Evolutionary conservation across 129 eudicot species (phyloP), one percentile per base, ranked within the genome.

Genomic region (Tagetes patula): DNA sequence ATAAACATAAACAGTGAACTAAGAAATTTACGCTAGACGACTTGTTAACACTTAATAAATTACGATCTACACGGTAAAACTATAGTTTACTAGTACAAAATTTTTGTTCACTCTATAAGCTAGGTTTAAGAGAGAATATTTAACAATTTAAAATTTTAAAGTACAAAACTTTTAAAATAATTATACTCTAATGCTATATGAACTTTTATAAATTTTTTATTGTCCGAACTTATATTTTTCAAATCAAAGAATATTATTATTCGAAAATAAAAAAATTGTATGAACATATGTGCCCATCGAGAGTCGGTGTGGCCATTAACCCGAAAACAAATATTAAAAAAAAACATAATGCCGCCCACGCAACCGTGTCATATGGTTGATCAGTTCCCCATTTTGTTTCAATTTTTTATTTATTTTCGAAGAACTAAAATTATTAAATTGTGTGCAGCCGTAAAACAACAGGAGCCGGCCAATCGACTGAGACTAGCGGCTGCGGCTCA

Each of bases 381-480:
- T 65, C 37, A 75, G 71, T 14, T 20, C 61, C 36, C 39, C 64
- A 7, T 53, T 14, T 30, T 14, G 8, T 69, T 69, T 5, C 60
- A 52, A 3, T 53, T 53, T 31, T 43, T 60, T 38, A 5, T 54
- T 6, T 8, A 4, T 56, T 13, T 60, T 33, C 30, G 70, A 48
- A 43, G 37, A 8, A 40, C 14, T 34, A 3, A 64, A 34, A 3
- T 38, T 56, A 43, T 72, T 65, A 67, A 79, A 14, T 63, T 78
- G 40, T 46, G 77, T 78, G 82, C 82, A 78, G 82, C 73, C 77
- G 73, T 2, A 78, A 78, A 72, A 71, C 82, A 6, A 71, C 82
- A 0, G 82, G 82, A 71, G 52, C 73, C 67, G 42, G 67, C 82
- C 82, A 71, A 54, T 64, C 82, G 73, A 73, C 20, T 6, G 68